Percentiles rank a stretch among this genome's conserved stretches.
Conservation (phyloP, 1,284 basidiomycete genomes). For the Tranzscheliella williamsii region DNA sequence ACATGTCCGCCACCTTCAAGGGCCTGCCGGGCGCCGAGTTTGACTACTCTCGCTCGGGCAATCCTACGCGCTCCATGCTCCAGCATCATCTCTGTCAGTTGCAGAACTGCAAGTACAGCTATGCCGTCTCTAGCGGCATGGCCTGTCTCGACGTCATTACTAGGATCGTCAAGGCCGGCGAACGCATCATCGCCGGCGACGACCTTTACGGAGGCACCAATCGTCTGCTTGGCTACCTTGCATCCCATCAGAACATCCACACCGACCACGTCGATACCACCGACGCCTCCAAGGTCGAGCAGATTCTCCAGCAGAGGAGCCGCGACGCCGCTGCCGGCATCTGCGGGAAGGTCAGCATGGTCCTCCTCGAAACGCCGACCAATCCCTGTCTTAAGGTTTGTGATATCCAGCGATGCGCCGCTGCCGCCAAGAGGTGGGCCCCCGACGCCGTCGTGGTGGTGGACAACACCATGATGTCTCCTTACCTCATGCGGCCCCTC, state of each 20-base stretch:
- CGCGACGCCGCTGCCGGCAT: slow-evolving; percentile 38
- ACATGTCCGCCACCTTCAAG: slow-evolving; percentile 98
- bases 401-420: slow-evolving; percentile 70
- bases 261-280: slow-evolving; percentile 96
- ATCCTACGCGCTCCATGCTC: slow-evolving; percentile 76
- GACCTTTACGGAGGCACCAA: slow-evolving; percentile 98
- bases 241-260: slow-evolving; percentile 80
- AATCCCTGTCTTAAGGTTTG: slow-evolving; percentile 96
- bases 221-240: slow-evolving; percentile 87
- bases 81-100: slow-evolving; percentile 58
- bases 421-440: slow-evolving; percentile 49
- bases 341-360: slow-evolving; percentile 48
- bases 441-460: slow-evolving; percentile 58
- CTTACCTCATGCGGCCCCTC: slow-evolving; percentile 91
- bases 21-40: slow-evolving; percentile 81
- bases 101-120: slow-evolving; percentile 70
- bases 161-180: slow-evolving; percentile 87
- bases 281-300: slow-evolving; percentile 64
- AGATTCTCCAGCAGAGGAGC: slow-evolving; percentile 43
- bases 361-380: slow-evolving; percentile 90
- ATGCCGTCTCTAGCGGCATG: slow-evolving; percentile 95
- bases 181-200: slow-evolving; percentile 93
- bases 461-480: slow-evolving; percentile 99
- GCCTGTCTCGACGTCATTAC: slow-evolving; percentile 94
- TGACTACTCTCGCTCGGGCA: slow-evolving; percentile 93